Base-by-base conservation (phyloP, 495 filamentous ascomycete species). In the Podospora appendiculata region DNA sequence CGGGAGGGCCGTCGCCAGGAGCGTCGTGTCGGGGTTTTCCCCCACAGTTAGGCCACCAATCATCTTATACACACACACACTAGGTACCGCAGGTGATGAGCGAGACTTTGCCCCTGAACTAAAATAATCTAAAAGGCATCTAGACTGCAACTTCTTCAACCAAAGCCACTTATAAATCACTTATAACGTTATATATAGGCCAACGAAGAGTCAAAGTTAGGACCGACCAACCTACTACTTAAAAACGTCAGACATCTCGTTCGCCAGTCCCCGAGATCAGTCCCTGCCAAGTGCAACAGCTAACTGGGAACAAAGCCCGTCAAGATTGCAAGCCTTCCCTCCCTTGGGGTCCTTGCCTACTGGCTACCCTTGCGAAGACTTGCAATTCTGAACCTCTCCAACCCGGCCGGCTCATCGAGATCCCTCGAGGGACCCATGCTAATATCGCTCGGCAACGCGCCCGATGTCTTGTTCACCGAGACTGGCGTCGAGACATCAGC, bases 331-430 rank as follows among this genome's bases (percentile, higher is more conserved):
- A 25, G 2, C 2, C 25, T 25, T 25, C 25, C 25, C 25, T 25
- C 25, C 25, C 25, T 5, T 5, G 25, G n/a, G 5, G 25, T 25
- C 25, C 4, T 12, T 13, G 10, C 14, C 47, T 36, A 56, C 8
- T 16, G 16, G 12, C 39, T 25, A 1, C 41, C 41, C 41, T 69
- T 58, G 47, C 43, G 64, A 44, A 69, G 17, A 17, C 50, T 33
- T 39, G 60, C 59, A 10, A 72, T 47, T 33, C 61, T 48, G 10
- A 71, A 59, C 51, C 64, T 68, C 53, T 71, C 67, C 51, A 75
- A 50, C 4, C 72, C 69, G 8, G 58, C 66, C 4, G 63, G 71
- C 55, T 70, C 72, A 11, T 74, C 73, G 14, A 77, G 50, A 41
- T 70, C 69, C 0, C 69, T 57, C 0, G 65, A 60, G 0, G 60